Evolutionary conservation across 164 flowering plant genomes (phyloP).

Genomic region (Santalum album): DNA sequence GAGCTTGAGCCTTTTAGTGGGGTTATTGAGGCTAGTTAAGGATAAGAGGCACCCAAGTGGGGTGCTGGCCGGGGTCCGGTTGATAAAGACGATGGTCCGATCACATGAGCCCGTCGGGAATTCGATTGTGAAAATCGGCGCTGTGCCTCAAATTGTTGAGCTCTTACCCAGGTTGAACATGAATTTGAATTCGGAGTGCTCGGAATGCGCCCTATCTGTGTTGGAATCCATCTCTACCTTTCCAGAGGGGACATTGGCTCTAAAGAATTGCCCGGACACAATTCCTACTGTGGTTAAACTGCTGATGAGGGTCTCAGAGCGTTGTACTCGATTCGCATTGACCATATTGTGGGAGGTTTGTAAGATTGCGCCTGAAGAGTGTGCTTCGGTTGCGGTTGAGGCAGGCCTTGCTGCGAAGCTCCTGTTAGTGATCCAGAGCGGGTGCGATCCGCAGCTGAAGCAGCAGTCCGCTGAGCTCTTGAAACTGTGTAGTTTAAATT

Average conservation of each 20-base stretch:
- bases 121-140: constrained; percentile 62
- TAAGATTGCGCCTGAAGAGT: constrained; percentile 66
- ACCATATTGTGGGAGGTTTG: constrained; percentile 76
- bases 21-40: constrained; percentile 74
- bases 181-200: constrained; percentile 58
- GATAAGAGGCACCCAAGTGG: constrained; percentile 60
- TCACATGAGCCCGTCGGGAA: constrained; percentile 37
- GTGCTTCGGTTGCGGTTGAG: constrained; percentile 63
- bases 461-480: constrained; percentile 74
- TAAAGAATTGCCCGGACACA: constrained; percentile 53
- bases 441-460: constrained; percentile 67
- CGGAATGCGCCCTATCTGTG: constrained; percentile 52
- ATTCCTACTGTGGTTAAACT: constrained; percentile 63
- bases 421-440: constrained; percentile 84
- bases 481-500: constrained; percentile 79
- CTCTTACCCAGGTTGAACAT: constrained; percentile 44
- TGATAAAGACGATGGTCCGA: constrained; percentile 44
- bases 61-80: constrained; percentile 46
- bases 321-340: constrained; percentile 62
- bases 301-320: constrained; percentile 74
- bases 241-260: constrained; percentile 53
- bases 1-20: constrained; percentile 70
- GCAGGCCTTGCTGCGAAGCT: constrained; percentile 88
- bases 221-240: constrained; percentile 45
- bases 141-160: constrained; percentile 62